Percentiles rank a stretch among this genome's conserved stretches.
Conservation (phyloP, 1,139 yeast genomes). For the Diutina siamensis region DNA sequence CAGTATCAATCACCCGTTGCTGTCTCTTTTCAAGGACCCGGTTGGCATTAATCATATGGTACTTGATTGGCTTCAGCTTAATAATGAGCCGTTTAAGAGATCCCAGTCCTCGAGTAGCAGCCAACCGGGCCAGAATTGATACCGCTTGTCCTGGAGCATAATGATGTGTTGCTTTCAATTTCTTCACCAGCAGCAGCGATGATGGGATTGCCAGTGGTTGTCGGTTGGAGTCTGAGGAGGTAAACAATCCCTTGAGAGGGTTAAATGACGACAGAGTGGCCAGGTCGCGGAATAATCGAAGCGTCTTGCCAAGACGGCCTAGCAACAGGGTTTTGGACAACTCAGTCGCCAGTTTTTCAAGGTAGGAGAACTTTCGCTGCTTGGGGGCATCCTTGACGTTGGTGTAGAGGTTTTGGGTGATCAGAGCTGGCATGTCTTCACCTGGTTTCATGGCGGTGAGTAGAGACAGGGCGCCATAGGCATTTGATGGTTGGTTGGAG, state of each 20-base stretch:
- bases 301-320: neutral
- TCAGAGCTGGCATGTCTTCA: conserved; percentile 8
- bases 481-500: conserved; percentile 1
- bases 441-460: conserved; percentile 6
- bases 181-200: conserved; percentile 5
- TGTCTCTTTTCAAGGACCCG: conserved; percentile 26
- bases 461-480: conserved; percentile 4
- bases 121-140: neutral
- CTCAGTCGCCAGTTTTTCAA: conserved; percentile 15
- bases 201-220: neutral
- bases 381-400: neutral
- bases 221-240: conserved; percentile 13
- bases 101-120: conserved; percentile 4
- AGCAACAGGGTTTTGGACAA: neutral
- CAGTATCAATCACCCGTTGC: conserved; percentile 17
- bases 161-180: neutral
- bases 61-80: conserved; percentile 31
- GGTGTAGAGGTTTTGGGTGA: conserved; percentile 1
- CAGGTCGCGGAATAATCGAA: neutral
- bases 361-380: conserved; percentile 11
- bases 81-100: conserved; percentile 27
- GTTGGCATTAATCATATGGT: conserved; percentile 33
- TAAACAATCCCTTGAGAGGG: neutral
- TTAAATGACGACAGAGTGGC: neutral
- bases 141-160: conserved; percentile 6